Evolutionary conservation across 192 early-diverging fungal genomes (phyloP).

Genomic region (Gonapodya prolifera): DNA sequence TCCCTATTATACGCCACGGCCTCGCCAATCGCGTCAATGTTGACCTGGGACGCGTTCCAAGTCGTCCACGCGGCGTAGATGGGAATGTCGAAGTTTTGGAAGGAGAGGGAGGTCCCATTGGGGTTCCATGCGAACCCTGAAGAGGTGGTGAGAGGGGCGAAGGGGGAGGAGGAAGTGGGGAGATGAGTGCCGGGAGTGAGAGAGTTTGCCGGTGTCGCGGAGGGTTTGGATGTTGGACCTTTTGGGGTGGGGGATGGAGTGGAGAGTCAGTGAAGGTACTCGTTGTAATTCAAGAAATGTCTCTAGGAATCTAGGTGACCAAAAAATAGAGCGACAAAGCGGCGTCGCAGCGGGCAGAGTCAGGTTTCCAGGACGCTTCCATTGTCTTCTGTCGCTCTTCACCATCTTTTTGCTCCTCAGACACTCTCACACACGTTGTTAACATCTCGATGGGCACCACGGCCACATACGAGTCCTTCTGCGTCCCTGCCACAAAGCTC

Average conservation of each 20-base stretch:
- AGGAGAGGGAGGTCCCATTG: slow-evolving; percentile 47
- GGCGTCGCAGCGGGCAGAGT: too few relatives aligned
- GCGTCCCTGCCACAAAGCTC: neutral
- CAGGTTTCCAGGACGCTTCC: too few relatives aligned
- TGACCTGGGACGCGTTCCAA: slow-evolving; percentile 12
- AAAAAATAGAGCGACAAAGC: too few relatives aligned
- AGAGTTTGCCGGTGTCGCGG: slow-evolving; percentile 28
- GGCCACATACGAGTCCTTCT: too few relatives aligned
- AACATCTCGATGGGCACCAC: too few relatives aligned
- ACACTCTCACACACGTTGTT: too few relatives aligned
- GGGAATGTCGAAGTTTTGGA: slow-evolving; percentile 45
- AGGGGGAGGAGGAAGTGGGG: slow-evolving; percentile 55
- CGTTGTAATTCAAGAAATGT: neutral
- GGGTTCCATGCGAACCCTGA: slow-evolving; percentile 47
- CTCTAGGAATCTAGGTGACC: too few relatives aligned
- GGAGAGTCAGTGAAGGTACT: neutral
- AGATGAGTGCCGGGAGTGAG: slow-evolving; percentile 34
- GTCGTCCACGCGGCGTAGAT: slow-evolving; percentile 41
- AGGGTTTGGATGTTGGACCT: slow-evolving; percentile 35
- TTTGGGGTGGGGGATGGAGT: neutral
- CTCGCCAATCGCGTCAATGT: slow-evolving; percentile 20
- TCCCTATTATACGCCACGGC: slow-evolving; percentile 26
- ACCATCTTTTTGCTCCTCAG: too few relatives aligned
- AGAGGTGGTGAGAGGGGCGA: slow-evolving; percentile 50
- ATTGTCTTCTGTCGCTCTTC: too few relatives aligned